Evolutionary conservation across 768 basidiomycete species (phyloP), one percentile per base, ranked within the genome.

Genomic region (Tylopilus plumbeoviolaceoides): DNA sequence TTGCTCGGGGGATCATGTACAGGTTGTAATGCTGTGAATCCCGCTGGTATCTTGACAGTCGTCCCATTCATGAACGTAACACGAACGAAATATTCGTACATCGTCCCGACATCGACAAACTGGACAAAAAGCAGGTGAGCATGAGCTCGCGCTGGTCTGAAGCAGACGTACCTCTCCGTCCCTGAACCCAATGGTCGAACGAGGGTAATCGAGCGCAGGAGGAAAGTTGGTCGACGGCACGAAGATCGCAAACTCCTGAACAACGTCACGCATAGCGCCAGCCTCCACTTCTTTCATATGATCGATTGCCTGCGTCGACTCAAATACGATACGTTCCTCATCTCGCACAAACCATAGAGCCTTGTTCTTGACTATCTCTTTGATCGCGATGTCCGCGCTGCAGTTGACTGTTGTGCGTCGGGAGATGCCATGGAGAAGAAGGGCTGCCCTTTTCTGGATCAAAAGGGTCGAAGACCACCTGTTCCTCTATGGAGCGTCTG

Each of bases 191-290:
- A 27, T 6, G 4, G 1, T 17, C 23, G 44, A 27, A 42, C 2
- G 31, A 5, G 38, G 10, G 12, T 42, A 49, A n/a, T 64, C 55
- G n/a, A 54, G 14, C 7, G 41, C 53, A 0, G 53, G 53, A 7
- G 60, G 57, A 11, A 53, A 63, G 44, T 62, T 53, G 3, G 58
- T 59, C 18, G 35, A 59, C 7, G 61, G 58, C 7, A 59, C 43
- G 11, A 63, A 40, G 23, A 59, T 25, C 21, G 57, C 49, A 23
- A 59, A 63, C 3, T 40, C 46, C 25, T 8, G 40, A 15, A 44
- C 14, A 2, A 54, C 28, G 9, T 42, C 35, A 9, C 25, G 25
- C 41, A 14, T 5, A 3, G 44, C 30, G 11, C 25, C 42, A n/a
- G 25, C 23, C 8, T 27, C 36, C 11, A 15, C 39, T 8, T 41